Evolutionary conservation across 768 basidiomycete species (phyloP).

Genomic region (Tricholoma saponaceum): DNA sequence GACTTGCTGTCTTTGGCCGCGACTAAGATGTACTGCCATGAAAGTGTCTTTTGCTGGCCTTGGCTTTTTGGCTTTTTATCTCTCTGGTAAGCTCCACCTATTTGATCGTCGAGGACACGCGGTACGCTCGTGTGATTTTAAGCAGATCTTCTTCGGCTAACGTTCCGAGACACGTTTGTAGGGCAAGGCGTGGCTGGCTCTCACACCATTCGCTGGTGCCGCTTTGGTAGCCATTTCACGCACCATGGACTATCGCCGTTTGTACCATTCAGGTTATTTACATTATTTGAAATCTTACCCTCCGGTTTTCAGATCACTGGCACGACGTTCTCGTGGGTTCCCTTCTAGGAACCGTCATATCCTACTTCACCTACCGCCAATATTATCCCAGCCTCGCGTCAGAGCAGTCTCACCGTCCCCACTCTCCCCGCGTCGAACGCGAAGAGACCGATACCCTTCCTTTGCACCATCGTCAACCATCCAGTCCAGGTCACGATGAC

Average conservation of each 20-base stretch:
- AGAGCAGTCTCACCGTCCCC: constrained; percentile 61
- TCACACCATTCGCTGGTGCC: constrained; percentile 75
- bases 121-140: constrained; percentile 31
- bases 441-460: constrained; percentile 42
- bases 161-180: constrained; percentile 22
- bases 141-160: neutral
- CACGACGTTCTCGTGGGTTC: constrained; percentile 84
- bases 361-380: constrained; percentile 78
- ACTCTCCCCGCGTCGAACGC: constrained; percentile 59
- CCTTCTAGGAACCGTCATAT: constrained; percentile 63
- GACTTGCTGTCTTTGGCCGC: neutral
- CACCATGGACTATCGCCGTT: constrained; percentile 90
- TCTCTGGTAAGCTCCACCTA: constrained; percentile 89
- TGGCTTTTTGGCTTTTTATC: constrained; percentile 82
- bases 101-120: constrained; percentile 79
- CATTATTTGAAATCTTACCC: constrained; percentile 1
- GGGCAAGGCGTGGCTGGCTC: constrained; percentile 80
- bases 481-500: constrained; percentile 7
- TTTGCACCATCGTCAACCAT: constrained; percentile 18
- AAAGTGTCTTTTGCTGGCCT: constrained; percentile 91
- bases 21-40: constrained; percentile 1
- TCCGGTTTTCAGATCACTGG: constrained; percentile 68
- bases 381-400: constrained; percentile 77
- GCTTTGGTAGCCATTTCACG: constrained; percentile 78
- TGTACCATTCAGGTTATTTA: constrained; percentile 21